A percentile compares a stretch with the other conserved stretches of the same genome.
phyloP scores from a whole-genome alignment of 192 early-diverging fungal genomes.

The Backusella tuberculispora region DNA sequence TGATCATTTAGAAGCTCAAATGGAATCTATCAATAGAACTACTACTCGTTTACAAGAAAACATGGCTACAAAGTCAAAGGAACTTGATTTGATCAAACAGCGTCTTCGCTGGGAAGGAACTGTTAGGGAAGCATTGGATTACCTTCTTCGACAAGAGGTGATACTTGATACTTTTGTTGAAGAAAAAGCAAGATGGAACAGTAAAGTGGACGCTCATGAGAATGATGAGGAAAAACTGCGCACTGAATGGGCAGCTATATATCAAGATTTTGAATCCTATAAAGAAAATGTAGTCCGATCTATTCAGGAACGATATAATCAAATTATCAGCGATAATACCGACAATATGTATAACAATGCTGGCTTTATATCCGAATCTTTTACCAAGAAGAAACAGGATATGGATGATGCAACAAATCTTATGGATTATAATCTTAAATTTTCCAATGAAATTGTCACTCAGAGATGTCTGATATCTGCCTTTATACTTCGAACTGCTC shows the following conservation, averaged over 20 bases:
- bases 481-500: constrained; percentile 31
- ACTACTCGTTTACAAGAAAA: constrained; percentile 27
- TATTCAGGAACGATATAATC: constrained; percentile 8
- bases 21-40: constrained; percentile 20
- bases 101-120: constrained; percentile 20
- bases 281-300: neutral
- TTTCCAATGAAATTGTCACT: constrained; percentile 31
- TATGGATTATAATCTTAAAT: constrained; percentile 13
- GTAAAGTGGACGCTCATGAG: neutral
- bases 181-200: constrained; percentile 31
- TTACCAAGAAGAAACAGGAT: constrained; percentile 21
- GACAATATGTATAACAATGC: constrained; percentile 1
- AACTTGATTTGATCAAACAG: constrained; percentile 26
- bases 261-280: constrained; percentile 21
- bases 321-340: neutral
- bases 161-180: constrained; percentile 25
- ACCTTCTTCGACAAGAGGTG: neutral
- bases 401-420: neutral
- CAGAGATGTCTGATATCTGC: constrained; percentile 24
- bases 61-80: constrained; percentile 22
- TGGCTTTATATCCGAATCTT: constrained; percentile 4
- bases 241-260: neutral
- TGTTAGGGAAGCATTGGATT: constrained; percentile 14
- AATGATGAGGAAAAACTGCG: neutral
- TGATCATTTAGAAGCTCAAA: constrained; percentile 37